Conservation (phyloP, 2,329 filamentous ascomycete genomes). For the Neoscytalidium dimidiatum region DNA sequence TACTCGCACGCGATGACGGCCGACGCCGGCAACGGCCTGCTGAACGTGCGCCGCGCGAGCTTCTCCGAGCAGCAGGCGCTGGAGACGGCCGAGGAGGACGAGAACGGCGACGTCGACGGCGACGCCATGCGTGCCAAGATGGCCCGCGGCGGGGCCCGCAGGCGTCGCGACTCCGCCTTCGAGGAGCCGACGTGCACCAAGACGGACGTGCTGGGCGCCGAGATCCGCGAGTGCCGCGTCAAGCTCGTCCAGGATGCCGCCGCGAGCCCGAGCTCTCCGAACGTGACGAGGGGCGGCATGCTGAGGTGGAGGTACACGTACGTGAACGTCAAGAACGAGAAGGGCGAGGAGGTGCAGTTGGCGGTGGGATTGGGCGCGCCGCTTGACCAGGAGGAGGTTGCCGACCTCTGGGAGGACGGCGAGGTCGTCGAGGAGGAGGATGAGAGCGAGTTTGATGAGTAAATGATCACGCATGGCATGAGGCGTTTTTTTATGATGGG, state of each 20-base stretch:
- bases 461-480: neutral
- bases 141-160: neutral
- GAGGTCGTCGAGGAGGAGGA: slow-evolving; percentile 6
- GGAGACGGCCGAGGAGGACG: slow-evolving; percentile 2
- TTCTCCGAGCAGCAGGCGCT: neutral
- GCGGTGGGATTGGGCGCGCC: slow-evolving; percentile 10
- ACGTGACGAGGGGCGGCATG: neutral
- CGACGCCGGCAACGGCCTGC: slow-evolving; percentile 16
- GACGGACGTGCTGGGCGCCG: slow-evolving; percentile 17
- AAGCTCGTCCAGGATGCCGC: neutral
- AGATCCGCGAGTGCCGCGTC: slow-evolving; percentile 14
- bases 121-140: slow-evolving; percentile 10
- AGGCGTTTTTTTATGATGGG: neutral
- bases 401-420: slow-evolving; percentile 17
- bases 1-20: neutral
- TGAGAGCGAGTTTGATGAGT: neutral
- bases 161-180: slow-evolving; percentile 10
- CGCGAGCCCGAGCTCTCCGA: neutral
- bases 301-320: slow-evolving; percentile 10
- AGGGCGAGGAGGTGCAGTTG: slow-evolving; percentile 8
- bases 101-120: neutral
- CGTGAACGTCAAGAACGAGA: neutral
- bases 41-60: slow-evolving; percentile 4
- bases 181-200: slow-evolving; percentile 19
- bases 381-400: slow-evolving; percentile 18